Evolutionary conservation across 2,329 filamentous ascomycete genomes (phyloP), one percentile per base, ranked within the genome.

Genomic region (Neofusicoccum sp.): DNA sequence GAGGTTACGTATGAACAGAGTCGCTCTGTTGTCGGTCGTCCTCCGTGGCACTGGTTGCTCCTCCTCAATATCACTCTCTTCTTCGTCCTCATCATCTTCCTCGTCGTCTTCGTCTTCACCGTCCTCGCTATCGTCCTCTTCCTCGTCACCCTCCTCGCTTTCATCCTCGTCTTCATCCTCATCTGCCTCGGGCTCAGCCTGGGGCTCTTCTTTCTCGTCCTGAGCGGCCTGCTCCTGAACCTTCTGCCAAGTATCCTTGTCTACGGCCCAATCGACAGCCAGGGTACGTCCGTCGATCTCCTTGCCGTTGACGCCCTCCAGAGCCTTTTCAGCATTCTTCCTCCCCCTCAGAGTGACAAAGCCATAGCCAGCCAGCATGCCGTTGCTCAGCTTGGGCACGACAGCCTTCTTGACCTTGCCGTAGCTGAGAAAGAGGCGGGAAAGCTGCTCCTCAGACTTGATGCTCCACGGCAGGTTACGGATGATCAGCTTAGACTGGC

Each of bases 401-500:
- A 90, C 90, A 38, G 89, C 87, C 74, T 88, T 89, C 75, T 93
- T 96, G 70, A 99, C 86, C 75, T 97, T 96, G 63, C 95, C 95
- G 71, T 89, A 97, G 70, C 89, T 92, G 69, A 86, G 80, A 76
- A 99, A 99, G 4, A 96, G 80, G 61, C 86, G 82, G 5, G 85
- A 81, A 62, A 99, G 79, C 70, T 98, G 89, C 33, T 96, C 89
- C 0, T 90, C 83, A 7, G 86, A 89, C 77, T 96, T 96, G 72
- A 99, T 89, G 67, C 89, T 96, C 95, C 95, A 99, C 0, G 95
- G 93, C 70, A 99, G 73, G 73, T 99, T 99, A 70, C 95, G 87
- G 51, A 99, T 86, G 73, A 99, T 91, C n/a, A 90, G 82, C 70
- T 86, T 95, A 30, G 45, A 90, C 59, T 86, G 86, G 58, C 85